Percentiles rank a stretch among this genome's conserved stretches.
These are phyloP conservation scores for Cladophialophora carrionii DNA, from an alignment of 2,329 filamentous ascomycete genomes.

Conservation along the genomic window DNA sequence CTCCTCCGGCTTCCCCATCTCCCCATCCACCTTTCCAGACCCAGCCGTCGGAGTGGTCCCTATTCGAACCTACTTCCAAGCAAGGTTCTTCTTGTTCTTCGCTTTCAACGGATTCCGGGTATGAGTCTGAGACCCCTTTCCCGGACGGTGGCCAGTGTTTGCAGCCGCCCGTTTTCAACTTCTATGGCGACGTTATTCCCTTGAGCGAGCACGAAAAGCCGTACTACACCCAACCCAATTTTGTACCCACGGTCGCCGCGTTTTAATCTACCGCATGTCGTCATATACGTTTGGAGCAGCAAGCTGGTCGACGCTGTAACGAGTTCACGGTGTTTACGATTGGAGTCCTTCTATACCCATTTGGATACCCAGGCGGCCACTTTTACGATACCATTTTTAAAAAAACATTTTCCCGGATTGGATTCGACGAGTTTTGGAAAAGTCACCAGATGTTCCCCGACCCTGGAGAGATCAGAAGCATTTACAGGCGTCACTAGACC, in stretches of 20 bases:
- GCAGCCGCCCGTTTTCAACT: conserved; percentile 36
- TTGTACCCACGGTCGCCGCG: conserved; percentile 34
- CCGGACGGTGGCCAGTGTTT: conserved; percentile 29
- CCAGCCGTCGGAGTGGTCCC: conserved; percentile 36
- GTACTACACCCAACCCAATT: conserved; percentile 29
- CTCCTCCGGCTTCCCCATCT: conserved; percentile 41
- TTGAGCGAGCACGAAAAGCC: conserved; percentile 35
- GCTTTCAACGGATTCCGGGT: conserved; percentile 38
- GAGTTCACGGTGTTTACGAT: conserved; percentile 31
- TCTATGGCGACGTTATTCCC: conserved; percentile 38
- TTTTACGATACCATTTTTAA: conserved; percentile 20
- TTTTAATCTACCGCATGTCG: conserved; percentile 31
- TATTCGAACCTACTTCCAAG: conserved; percentile 37
- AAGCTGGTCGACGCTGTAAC: conserved; percentile 29
- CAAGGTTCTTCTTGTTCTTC: conserved; percentile 38
- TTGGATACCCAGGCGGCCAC: conserved; percentile 30
- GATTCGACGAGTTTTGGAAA: conserved; percentile 8
- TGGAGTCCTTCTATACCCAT: conserved; percentile 16
- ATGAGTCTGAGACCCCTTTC: conserved; percentile 36
- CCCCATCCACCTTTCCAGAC: conserved; percentile 30
- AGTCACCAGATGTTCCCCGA: not conserved
- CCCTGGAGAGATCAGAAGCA: conserved; percentile 5
- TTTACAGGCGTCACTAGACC: conserved; percentile 22
- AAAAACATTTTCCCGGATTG: conserved; percentile 18
- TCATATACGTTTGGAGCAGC: conserved; percentile 29